A percentile compares a stretch with the other conserved stretches of the same genome.
Conservation (phyloP, 202 grass and related monocot genomes). For the Cymbopogon flexuosus region DNA sequence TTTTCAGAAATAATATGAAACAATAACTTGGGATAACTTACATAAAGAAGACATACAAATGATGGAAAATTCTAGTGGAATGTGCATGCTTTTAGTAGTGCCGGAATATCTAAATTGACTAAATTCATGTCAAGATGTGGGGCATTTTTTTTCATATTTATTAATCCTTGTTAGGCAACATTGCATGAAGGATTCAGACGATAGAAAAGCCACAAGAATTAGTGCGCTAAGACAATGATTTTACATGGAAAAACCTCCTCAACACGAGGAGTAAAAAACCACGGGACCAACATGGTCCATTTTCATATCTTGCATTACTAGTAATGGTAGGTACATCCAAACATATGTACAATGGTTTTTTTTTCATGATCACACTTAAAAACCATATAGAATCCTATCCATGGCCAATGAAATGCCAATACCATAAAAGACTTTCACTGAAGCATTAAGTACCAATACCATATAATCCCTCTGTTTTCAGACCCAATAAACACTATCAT, state of each 20-base stretch:
- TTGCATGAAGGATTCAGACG: neutral
- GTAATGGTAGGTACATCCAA: neutral
- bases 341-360: neutral
- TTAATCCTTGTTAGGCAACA: too few species aligned
- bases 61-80: too few species aligned
- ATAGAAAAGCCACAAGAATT: neutral
- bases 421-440: neutral
- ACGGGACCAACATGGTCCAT: neutral
- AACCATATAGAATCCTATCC: neutral
- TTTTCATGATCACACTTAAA: neutral
- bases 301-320: neutral
- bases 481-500: neutral
- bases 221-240: neutral
- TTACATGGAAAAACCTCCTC: conserved; percentile 8
- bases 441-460: neutral
- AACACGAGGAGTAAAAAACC: conserved; percentile 9
- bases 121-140: too few species aligned
- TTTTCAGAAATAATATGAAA: too few species aligned
- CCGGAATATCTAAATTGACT: too few species aligned
- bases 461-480: neutral
- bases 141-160: too few species aligned
- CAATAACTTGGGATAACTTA: too few species aligned
- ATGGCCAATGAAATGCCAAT: neutral
- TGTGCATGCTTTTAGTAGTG: too few species aligned
- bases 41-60: too few species aligned